Conservation (phyloP, 495 filamentous ascomycete genomes). For the Penicillium desertorum region DNA sequence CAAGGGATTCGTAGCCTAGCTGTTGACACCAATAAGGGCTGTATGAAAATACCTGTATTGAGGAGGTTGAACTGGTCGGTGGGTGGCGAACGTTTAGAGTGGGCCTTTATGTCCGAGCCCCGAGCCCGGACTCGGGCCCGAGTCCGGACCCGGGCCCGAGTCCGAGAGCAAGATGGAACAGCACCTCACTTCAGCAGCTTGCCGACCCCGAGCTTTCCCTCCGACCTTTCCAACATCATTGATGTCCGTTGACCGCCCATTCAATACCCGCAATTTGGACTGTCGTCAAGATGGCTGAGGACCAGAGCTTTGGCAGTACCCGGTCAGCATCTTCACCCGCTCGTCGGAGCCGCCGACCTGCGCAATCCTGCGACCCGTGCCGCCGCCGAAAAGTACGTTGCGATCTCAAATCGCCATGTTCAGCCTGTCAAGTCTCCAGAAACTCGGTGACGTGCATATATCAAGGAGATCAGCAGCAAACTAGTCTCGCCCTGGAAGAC, state of each 20-base stretch:
- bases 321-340: slow-evolving; percentile 1
- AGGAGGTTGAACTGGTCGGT: no score
- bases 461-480: slow-evolving; percentile 10
- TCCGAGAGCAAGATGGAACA: background rate
- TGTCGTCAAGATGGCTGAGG: slow-evolving; percentile 4
- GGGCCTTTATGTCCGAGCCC: background rate
- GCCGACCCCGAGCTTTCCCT: slow-evolving; percentile 9
- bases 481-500: slow-evolving; percentile 6
- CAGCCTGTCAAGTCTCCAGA: slow-evolving; percentile 38
- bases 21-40: no score
- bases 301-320: slow-evolving; percentile 2
- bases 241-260: slow-evolving; percentile 6
- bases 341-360: slow-evolving; percentile 28
- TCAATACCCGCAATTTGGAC: slow-evolving; percentile 2
- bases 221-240: slow-evolving; percentile 8
- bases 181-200: slow-evolving; percentile 7
- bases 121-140: background rate
- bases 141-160: background rate
- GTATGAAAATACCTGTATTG: no score
- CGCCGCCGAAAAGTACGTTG: slow-evolving; percentile 48
- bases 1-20: no score
- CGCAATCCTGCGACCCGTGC: slow-evolving; percentile 45
- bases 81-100: no score
- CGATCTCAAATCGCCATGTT: slow-evolving; percentile 41
- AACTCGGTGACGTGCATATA: slow-evolving; percentile 27